Base-by-base conservation (phyloP, 2,329 filamentous ascomycete genomes). In the Magnaporthiopsis poae region DNA sequence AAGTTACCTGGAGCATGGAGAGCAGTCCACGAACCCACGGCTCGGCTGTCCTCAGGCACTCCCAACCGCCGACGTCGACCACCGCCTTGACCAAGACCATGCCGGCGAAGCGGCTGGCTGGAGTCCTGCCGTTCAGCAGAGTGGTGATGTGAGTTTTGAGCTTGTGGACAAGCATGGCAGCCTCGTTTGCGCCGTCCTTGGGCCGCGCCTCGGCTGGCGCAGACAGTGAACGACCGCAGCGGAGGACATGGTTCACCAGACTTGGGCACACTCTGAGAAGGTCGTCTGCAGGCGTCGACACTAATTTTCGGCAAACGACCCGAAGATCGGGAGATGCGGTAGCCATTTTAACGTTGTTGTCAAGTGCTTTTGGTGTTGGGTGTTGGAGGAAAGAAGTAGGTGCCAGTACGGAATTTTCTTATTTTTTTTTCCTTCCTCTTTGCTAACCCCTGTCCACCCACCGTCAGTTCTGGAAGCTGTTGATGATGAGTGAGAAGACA, bases 61-160 rank as follows among this genome's bases (percentile, higher is more conserved):
- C 91, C 87, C 90, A 92, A 62, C 92, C 92, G 31, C 92, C 92
- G 60, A 90, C 86, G 72, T 97, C 93, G 61, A 96, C 81, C 5
- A 88, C 81, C 4, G 90, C 86, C 78, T 97, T 97, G 76, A 92
- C 85, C 63, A 97, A 78, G 21, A 90, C 87, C 61, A 90, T 86
- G 8, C 89, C 92, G 25, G 88, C 84, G 79, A 94, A 96, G 72
- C 91, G 86, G 61, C 89, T 91, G 71, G 92, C 86, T 2, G 86
- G 75, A 63, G 80, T 91, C 67, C 88, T 88, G 66, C 94, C 92
- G 74, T 91, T 90, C 46, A 97, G 80, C 18, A 97, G 81, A 15
- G 90, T 88, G 1, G 87, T 88, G 68, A 96, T 81, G 65, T 91
- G 87, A 5, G 90, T 91, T 74, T 90, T 91, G 72, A 96, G 82